Base-by-base conservation (phyloP, 2,329 filamentous ascomycete species). In the Macrophomina pseudophaseolina region DNA sequence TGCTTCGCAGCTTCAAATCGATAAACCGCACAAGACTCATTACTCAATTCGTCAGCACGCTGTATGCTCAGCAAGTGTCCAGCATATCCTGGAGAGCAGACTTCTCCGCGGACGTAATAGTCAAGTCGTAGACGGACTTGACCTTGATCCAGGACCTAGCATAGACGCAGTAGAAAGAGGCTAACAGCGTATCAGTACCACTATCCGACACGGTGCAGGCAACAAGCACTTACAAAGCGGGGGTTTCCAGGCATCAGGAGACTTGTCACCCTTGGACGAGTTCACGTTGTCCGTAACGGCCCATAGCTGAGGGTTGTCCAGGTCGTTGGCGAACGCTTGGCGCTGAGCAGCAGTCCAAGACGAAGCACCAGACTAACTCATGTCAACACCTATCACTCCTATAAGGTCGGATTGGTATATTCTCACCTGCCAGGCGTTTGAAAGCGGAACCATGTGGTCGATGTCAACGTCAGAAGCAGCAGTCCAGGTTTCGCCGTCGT, bases 221-320 rank as follows among this genome's bases (percentile, higher is more conserved):
- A 72, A 70, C 23, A 18, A 14, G 14, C 23, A 70, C 80, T 79
- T 85, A 76, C 82, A 72, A 68, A 91, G 80, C 0, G 89, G 85
- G 12, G 91, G 92, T 81, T 92, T 90, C 91, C 92, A 96, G 11
- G 80, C 76, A 73, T 94, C 92, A 0, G 92, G 91, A 64, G 88
- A 88, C 70, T 83, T 80, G 76, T 93, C 91, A n/a, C 91, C 81
- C 83, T 94, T 95, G 40, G 81, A 70, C 71, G 88, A 82, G 80
- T 96, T 96, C 71, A 93, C 88, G 65, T 85, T 87, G 75, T 91
- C 90, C 4, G 91, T 94, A 8, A 95, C 91, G 40, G 92, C 90
- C 79, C 91, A 86, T 35, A 95, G 85, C 80, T 95, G 91, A 0
- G 92, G 92, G 65, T 89, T 86, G 1, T 81, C 85, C 67, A 94